Base-by-base conservation (phyloP, 2,329 filamentous ascomycete genomes). In the Macrophomina phaseolina region DNA sequence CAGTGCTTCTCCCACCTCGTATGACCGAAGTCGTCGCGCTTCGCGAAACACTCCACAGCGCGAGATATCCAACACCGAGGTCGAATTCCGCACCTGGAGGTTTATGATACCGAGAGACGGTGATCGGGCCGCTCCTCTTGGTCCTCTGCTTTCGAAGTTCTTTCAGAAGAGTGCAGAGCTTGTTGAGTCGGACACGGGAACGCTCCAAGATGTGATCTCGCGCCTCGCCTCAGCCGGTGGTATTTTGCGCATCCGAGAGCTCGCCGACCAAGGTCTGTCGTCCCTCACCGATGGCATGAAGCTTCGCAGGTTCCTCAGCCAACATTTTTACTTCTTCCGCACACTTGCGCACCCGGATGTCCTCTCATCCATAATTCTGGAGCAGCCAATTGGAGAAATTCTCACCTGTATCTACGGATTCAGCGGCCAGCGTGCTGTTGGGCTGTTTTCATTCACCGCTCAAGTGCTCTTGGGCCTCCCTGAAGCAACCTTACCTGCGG, bases 361-460 rank as follows among this genome's bases (percentile, higher is more conserved):
- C 16, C 63, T 80, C 12, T 72, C 77, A 38, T 77, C 74, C 55
- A 71, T 80, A 9, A 72, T 77, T 3, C 68, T 78, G 1, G 76
- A 80, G 66, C 78, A 75, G 2, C 72, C 69, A 38, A 73, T 80
- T 6, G 74, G 75, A 12, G 66, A 58, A 7, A 51, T 80, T 5
- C 79, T 79, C 67, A 78, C 74, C 11, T 78, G 76, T 67, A 71
- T 80, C 32, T 69, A 73, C 55, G 76, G 77, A 9, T 70, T 68
- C 14, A 73, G 74, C 56, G 76, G 76, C 12, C 71, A 67, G 2
- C 68, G 73, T 42, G 77, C 72, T 8, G 64, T 79, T 40, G 66
- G 71, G 8, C 78, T 79, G 68, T 75, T 79, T 18, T 68, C 72
- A 12, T 69, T 71, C 52, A 58, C 75, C 28, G 71, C 69, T 53